Conservation (phyloP, 192 early-diverging fungal species). For the Geosiphon pyriformis region DNA sequence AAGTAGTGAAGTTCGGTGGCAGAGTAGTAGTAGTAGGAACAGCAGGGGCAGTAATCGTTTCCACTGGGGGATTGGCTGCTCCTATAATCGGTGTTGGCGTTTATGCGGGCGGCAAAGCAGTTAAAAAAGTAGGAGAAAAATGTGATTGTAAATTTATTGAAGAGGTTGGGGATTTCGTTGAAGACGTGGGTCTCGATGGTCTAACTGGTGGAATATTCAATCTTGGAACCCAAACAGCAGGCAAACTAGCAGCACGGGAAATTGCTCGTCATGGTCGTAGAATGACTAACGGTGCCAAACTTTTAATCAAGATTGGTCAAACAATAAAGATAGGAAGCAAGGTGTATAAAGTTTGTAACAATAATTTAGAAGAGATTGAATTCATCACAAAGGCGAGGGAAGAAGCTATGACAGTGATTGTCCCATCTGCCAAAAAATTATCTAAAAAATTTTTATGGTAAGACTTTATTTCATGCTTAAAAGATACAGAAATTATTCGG, state of each 20-base stretch:
- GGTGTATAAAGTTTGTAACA: neutral
- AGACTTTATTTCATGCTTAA: no score
- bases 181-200: slow-evolving; percentile 3
- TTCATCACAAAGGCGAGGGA: neutral
- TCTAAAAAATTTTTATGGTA: neutral
- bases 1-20: neutral
- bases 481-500: no score
- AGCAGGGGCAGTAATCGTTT: neutral
- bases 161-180: neutral
- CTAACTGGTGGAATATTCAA: neutral
- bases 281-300: neutral
- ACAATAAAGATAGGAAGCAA: neutral
- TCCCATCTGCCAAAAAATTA: neutral
- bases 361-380: neutral
- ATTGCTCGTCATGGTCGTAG: neutral
- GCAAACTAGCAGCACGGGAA: neutral
- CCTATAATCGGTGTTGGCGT: slow-evolving; percentile 2
- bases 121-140: neutral
- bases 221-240: neutral
- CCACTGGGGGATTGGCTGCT: neutral
- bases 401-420: neutral
- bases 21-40: neutral
- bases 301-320: neutral
- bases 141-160: slow-evolving; percentile 10
- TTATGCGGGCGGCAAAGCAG: neutral